phyloP scores from a whole-genome alignment of 768 basidiomycete species.

The Epithele typhae region DNA sequence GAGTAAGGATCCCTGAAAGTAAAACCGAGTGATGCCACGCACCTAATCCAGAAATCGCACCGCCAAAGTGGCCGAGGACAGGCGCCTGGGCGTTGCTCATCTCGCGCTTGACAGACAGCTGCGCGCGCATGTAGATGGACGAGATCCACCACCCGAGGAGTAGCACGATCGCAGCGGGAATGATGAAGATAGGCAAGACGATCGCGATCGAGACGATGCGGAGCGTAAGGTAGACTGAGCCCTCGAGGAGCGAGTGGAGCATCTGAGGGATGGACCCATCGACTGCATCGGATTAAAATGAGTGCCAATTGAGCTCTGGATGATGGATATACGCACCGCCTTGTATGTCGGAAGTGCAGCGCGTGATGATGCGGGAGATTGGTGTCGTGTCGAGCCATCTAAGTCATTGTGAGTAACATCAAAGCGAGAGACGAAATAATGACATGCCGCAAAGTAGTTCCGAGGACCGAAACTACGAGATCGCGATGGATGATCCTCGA shows the following conservation, averaged over 20 bases:
- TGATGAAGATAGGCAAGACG: conserved; percentile 35
- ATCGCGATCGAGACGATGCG: conserved; percentile 34
- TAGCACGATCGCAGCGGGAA: conserved; percentile 33
- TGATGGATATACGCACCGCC: conserved; percentile 24
- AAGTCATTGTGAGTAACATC: too few species aligned
- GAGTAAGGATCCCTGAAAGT: neutral
- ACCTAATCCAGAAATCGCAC: conserved; percentile 47
- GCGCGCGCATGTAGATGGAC: conserved; percentile 50
- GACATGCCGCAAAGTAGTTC: conserved; percentile 44
- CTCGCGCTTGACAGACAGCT: conserved; percentile 53
- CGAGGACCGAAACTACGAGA: conserved; percentile 49
- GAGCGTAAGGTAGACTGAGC: conserved; percentile 30
- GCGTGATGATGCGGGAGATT: conserved; percentile 55
- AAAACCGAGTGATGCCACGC: conserved; percentile 4
- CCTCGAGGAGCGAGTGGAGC: conserved; percentile 27
- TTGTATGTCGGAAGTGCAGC: conserved; percentile 64
- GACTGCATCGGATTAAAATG: conserved; percentile 19
- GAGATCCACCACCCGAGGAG: conserved; percentile 40
- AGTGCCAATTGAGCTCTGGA: too few species aligned
- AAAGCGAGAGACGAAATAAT: too few species aligned
- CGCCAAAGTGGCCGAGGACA: conserved; percentile 46
- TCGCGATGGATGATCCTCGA: conserved; percentile 49
- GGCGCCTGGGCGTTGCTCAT: conserved; percentile 49
- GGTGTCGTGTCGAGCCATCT: conserved; percentile 51
- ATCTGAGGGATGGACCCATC: conserved; percentile 30